Evolutionary conservation across 768 basidiomycete species (phyloP).

Genomic region (Termitomyces sp.): DNA sequence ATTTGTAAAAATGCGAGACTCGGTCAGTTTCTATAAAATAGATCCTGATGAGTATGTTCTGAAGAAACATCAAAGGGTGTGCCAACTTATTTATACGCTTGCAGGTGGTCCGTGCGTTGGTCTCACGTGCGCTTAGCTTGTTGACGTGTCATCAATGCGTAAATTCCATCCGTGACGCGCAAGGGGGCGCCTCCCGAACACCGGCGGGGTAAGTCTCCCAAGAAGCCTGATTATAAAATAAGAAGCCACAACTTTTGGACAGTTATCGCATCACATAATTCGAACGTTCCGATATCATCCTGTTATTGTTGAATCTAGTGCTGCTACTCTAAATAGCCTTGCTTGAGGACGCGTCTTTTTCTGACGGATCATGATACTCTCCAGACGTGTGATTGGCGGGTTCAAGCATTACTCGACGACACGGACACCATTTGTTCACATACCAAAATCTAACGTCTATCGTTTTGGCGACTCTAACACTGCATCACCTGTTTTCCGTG

Average conservation of each 20-base stretch:
- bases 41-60: constrained; percentile 25
- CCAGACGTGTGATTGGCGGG: not conserved
- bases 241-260: not conserved
- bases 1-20: constrained; percentile 25
- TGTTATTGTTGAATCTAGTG: not conserved
- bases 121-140: constrained; percentile 4
- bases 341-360: not conserved
- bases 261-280: not conserved
- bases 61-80: constrained; percentile 10
- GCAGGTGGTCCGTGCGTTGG: constrained; percentile 14
- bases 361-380: not conserved
- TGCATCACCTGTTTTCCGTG: constrained; percentile 41
- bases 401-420: constrained; percentile 4
- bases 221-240: not conserved
- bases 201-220: not conserved
- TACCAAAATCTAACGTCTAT: constrained; percentile 47
- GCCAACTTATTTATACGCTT: constrained; percentile 11
- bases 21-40: constrained; percentile 25
- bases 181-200: too few relatives aligned
- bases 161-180: not conserved
- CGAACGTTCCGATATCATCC: not conserved
- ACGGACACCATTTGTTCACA: constrained; percentile 22
- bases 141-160: not conserved
- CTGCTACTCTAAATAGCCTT: not conserved
- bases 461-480: constrained; percentile 52